phyloP scores from a whole-genome alignment of 768 basidiomycete genomes.

The Termitomyces sp. region DNA sequence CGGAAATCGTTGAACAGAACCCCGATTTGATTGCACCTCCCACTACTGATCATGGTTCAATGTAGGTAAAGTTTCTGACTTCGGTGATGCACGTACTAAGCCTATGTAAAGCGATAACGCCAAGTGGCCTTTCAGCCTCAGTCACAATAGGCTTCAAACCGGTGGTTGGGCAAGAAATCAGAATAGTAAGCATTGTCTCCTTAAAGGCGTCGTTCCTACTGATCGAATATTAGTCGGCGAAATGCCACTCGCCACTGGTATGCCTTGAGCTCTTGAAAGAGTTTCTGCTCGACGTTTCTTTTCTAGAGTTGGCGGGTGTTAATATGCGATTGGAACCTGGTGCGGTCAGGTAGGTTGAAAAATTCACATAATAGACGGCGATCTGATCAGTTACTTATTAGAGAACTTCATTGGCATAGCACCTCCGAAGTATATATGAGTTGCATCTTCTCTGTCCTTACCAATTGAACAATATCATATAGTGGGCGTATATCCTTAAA shows the following conservation, averaged over 20 bases:
- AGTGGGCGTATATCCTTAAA: slow-evolving; percentile 52
- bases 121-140: slow-evolving; percentile 54
- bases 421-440: slow-evolving; percentile 32
- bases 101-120: slow-evolving; percentile 31
- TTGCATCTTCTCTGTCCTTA: neutral
- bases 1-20: slow-evolving; percentile 36
- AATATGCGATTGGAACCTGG: slow-evolving; percentile 49
- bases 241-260: slow-evolving; percentile 48
- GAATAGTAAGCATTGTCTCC: slow-evolving; percentile 29
- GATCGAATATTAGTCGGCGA: slow-evolving; percentile 25
- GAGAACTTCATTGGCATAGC: slow-evolving; percentile 52
- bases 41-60: slow-evolving; percentile 36
- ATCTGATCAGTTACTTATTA: slow-evolving; percentile 10
- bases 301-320: slow-evolving; percentile 38
- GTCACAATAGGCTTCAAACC: slow-evolving; percentile 49
- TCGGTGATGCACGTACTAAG: neutral
- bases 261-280: neutral
- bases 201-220: neutral
- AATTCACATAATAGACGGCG: neutral
- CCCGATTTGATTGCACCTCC: slow-evolving; percentile 40
- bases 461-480: slow-evolving; percentile 1
- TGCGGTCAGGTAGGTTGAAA: slow-evolving; percentile 32
- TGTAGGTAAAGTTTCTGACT: slow-evolving; percentile 24
- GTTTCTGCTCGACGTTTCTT: neutral
- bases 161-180: slow-evolving; percentile 60